phyloP scores from a whole-genome alignment of 208 protist genomes.

The Leishmania lainsoni region DNA sequence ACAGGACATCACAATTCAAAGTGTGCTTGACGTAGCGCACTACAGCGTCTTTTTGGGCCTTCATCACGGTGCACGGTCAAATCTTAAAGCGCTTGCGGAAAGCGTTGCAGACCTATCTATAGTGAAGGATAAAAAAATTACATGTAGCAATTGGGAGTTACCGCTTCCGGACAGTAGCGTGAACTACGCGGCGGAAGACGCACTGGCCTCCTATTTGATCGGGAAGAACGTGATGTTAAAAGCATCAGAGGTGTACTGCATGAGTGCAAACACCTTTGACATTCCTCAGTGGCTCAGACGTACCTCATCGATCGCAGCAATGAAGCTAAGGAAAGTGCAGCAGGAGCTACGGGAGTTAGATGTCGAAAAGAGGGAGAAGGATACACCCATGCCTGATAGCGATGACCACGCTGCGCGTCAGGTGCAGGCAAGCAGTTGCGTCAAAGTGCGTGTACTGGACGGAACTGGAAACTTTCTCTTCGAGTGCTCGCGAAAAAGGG shows the following conservation, averaged over 20 bases:
- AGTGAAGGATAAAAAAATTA: constrained; percentile 40
- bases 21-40: constrained; percentile 42
- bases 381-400: neutral
- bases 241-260: constrained; percentile 6
- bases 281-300: constrained; percentile 25
- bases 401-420: neutral
- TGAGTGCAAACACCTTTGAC: constrained; percentile 7
- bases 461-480: constrained; percentile 46
- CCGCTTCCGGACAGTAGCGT: constrained; percentile 26
- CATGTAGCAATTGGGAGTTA: constrained; percentile 68
- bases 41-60: constrained; percentile 35
- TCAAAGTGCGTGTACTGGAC: constrained; percentile 38
- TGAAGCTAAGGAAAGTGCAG: constrained; percentile 28
- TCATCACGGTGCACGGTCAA: constrained; percentile 19
- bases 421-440: constrained; percentile 6
- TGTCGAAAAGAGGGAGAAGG: neutral
- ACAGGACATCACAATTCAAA: constrained; percentile 29
- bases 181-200: constrained; percentile 63
- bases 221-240: constrained; percentile 33
- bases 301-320: constrained; percentile 11
- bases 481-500: constrained; percentile 33
- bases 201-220: constrained; percentile 48
- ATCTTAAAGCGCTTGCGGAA: constrained; percentile 35
- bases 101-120: constrained; percentile 32
- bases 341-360: constrained; percentile 5